phyloP scores from a whole-genome alignment of 2,329 filamentous ascomycete genomes.

The Leptographium lundbergii region DNA sequence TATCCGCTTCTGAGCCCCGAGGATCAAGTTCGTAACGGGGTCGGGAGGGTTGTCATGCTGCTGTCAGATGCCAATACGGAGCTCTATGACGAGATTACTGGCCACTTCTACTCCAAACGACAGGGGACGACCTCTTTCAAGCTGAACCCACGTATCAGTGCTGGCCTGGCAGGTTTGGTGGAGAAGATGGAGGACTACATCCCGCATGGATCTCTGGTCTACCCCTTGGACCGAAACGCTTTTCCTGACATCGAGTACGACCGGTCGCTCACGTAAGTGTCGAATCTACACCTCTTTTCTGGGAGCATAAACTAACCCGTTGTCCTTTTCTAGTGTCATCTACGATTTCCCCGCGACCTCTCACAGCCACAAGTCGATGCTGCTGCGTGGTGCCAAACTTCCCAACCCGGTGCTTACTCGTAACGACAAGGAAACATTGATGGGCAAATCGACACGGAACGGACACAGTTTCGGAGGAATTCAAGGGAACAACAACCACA shows the following conservation, averaged over 20 bases:
- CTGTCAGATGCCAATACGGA: conserved; percentile 68
- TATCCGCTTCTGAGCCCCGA: conserved; percentile 69
- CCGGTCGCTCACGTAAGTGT: conserved; percentile 61
- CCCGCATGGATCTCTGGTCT: conserved; percentile 68
- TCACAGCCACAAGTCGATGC: conserved; percentile 82
- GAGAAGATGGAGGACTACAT: conserved; percentile 75
- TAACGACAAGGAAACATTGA: conserved; percentile 62
- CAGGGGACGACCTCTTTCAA: conserved; percentile 53
- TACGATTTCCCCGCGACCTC: conserved; percentile 68
- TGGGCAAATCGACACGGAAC: conserved; percentile 48
- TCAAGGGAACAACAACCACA: too few relatives aligned
- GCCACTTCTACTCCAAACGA: conserved; percentile 86
- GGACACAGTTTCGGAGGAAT: conserved; percentile 57
- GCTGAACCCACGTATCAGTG: conserved; percentile 62
- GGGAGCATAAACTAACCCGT: not conserved
- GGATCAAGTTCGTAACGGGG: conserved; percentile 64
- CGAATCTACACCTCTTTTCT: not conserved
- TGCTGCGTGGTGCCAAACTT: conserved; percentile 71
- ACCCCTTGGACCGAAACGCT: conserved; percentile 57
- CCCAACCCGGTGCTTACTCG: conserved; percentile 59
- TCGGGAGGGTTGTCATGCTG: conserved; percentile 70
- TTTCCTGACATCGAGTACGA: conserved; percentile 76
- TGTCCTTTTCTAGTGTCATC: conserved; percentile 50
- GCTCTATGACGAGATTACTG: conserved; percentile 73
- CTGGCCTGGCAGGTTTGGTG: conserved; percentile 67